These are phyloP conservation scores for Nannizziopsis arthrosporioides DNA, from an alignment of 2,329 filamentous ascomycete species.

Conservation along the genomic window DNA sequence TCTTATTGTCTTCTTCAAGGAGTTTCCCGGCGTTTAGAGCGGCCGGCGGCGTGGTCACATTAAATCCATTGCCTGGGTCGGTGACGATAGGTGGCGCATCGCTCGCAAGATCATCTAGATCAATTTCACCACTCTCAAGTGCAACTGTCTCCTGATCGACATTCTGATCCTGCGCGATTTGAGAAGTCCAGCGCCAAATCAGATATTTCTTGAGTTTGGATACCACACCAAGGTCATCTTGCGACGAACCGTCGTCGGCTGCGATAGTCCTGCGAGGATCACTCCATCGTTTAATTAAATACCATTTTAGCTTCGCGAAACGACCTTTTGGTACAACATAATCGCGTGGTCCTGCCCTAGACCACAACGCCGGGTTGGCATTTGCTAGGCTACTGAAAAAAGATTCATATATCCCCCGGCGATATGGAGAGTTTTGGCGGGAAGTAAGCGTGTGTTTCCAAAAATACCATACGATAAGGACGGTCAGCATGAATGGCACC, in stretches of 20 bases:
- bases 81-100: constrained; percentile 14
- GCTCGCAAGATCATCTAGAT: constrained; percentile 10
- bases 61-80: constrained; percentile 17
- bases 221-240: constrained; percentile 31
- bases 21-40: constrained; percentile 12
- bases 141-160: constrained; percentile 4
- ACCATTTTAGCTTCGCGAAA: constrained; percentile 37
- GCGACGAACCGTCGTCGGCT: constrained; percentile 17
- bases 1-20: constrained; percentile 1
- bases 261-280: constrained; percentile 31
- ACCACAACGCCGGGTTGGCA: constrained; percentile 40
- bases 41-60: constrained; percentile 15
- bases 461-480: constrained; percentile 38
- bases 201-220: constrained; percentile 31
- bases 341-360: constrained; percentile 34
- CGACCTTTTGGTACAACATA: constrained; percentile 32
- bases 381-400: constrained; percentile 40
- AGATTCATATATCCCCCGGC: constrained; percentile 41
- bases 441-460: constrained; percentile 37
- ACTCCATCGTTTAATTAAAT: constrained; percentile 38
- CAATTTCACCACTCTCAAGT: constrained; percentile 14
- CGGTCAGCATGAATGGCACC: constrained; percentile 36
- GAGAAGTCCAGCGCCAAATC: constrained; percentile 31
- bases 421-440: constrained; percentile 35
- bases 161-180: constrained; percentile 18